These are phyloP conservation scores for Lachnellula arida DNA, from an alignment of 2,329 filamentous ascomycete genomes.

Conservation along the genomic window DNA sequence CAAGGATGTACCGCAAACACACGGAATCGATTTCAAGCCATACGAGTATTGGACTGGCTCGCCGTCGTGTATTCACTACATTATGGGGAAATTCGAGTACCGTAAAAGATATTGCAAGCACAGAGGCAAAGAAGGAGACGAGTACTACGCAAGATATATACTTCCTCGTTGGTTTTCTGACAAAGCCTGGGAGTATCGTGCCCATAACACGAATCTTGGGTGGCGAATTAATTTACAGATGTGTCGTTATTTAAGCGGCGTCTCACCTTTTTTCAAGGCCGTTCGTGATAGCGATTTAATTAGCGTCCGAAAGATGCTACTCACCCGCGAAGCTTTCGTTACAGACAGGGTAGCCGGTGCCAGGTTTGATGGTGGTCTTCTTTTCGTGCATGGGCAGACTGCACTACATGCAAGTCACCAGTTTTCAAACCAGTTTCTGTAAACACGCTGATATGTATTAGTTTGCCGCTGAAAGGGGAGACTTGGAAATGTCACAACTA, in stretches of 20 bases:
- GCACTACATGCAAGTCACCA: neutral
- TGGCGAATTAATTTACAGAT: neutral
- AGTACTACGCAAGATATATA: constrained; percentile 1
- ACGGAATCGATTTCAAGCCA: too few relatives aligned
- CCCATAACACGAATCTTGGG: neutral
- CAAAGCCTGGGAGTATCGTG: neutral
- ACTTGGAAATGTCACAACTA: neutral
- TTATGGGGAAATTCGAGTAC: constrained; percentile 6
- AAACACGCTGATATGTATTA: neutral
- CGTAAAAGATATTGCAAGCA: neutral
- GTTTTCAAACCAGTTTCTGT: neutral
- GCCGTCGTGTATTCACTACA: too few relatives aligned
- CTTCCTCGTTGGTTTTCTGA: constrained; percentile 3
- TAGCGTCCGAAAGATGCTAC: constrained; percentile 5
- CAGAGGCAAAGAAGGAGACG: neutral
- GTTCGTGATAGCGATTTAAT: neutral
- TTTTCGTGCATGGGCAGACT: neutral
- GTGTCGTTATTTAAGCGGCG: neutral
- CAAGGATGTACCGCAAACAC: neutral
- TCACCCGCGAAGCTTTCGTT: constrained; percentile 1
- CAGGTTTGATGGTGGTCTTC: neutral
- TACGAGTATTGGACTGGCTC: too few relatives aligned
- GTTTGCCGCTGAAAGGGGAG: neutral
- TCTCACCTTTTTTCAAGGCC: neutral
- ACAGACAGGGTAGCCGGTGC: neutral